A percentile compares a stretch with the other conserved stretches of the same genome.
Conservation (phyloP, 2,329 filamentous ascomycete species). For the Kalaharituber pfeilii region DNA sequence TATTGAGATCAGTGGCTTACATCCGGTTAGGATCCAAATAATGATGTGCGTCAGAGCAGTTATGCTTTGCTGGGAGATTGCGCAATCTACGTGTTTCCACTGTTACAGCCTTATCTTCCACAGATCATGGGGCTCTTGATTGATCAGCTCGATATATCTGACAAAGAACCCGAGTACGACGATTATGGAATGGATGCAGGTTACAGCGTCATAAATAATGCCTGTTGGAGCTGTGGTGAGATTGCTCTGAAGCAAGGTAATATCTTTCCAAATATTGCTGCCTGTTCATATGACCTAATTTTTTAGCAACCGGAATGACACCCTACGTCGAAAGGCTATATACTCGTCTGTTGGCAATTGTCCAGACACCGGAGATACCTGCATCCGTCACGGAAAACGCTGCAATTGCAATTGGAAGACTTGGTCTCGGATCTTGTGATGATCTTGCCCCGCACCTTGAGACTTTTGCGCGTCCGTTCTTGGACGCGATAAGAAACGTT, state of each 20-base stretch:
- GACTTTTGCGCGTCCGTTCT: constrained; percentile 65
- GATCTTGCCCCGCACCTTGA: constrained; percentile 61
- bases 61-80: constrained; percentile 91
- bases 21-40: constrained; percentile 48
- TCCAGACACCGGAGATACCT: constrained; percentile 70
- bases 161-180: constrained; percentile 45
- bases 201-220: constrained; percentile 93
- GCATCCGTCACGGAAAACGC: constrained; percentile 83
- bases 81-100: constrained; percentile 74
- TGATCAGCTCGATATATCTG: constrained; percentile 58
- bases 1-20: constrained; percentile 1
- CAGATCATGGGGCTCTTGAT: constrained; percentile 66
- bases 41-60: constrained; percentile 88
- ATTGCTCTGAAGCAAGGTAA: constrained; percentile 65
- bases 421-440: constrained; percentile 64
- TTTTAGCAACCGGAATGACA: constrained; percentile 38
- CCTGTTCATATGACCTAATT: background rate
- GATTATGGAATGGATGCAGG: constrained; percentile 51
- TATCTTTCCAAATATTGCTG: background rate
- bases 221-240: constrained; percentile 91
- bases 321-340: constrained; percentile 64
- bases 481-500: constrained; percentile 65
- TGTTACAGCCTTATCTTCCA: constrained; percentile 56
- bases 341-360: constrained; percentile 59
- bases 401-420: constrained; percentile 73